phyloP scores from a whole-genome alignment of 768 basidiomycete genomes.

The Dentipellis sp. region DNA sequence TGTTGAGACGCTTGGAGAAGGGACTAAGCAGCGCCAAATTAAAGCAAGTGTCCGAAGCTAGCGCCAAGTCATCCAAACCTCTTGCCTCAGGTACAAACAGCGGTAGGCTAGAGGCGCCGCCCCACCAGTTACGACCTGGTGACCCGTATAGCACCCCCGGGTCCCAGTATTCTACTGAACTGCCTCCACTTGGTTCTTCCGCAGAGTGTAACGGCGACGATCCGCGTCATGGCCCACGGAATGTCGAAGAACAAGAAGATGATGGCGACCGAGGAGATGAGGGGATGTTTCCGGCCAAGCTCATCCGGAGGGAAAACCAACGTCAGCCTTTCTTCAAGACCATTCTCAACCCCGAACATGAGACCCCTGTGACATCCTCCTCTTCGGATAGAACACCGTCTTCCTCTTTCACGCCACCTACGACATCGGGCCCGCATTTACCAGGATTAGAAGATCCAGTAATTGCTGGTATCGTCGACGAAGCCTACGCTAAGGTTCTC shows the following conservation, averaged over 20 bases:
- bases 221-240: slow-evolving; percentile 6
- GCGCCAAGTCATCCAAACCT: slow-evolving; percentile 28
- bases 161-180: slow-evolving; percentile 33
- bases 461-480: slow-evolving; percentile 57
- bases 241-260: slow-evolving; percentile 49
- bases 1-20: slow-evolving; percentile 81
- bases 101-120: slow-evolving; percentile 4
- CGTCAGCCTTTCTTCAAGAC: slow-evolving; percentile 77
- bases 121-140: slow-evolving; percentile 12
- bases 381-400: slow-evolving; percentile 29
- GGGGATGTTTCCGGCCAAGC: slow-evolving; percentile 60
- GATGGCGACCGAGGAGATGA: slow-evolving; percentile 57
- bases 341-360: slow-evolving; percentile 65
- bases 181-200: slow-evolving; percentile 40
- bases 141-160: slow-evolving; percentile 23
- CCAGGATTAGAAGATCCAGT: slow-evolving; percentile 55
- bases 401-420: slow-evolving; percentile 6
- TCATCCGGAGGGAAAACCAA: slow-evolving; percentile 63
- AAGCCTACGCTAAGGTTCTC: slow-evolving; percentile 58
- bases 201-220: slow-evolving; percentile 9
- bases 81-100: slow-evolving; percentile 14
- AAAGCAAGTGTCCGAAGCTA: slow-evolving; percentile 36
- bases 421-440: slow-evolving; percentile 5
- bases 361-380: slow-evolving; percentile 25
- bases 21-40: slow-evolving; percentile 69